These are phyloP conservation scores for Hagleromyces aurorensis DNA, from an alignment of 805 yeast species.

Conservation along the genomic window DNA sequence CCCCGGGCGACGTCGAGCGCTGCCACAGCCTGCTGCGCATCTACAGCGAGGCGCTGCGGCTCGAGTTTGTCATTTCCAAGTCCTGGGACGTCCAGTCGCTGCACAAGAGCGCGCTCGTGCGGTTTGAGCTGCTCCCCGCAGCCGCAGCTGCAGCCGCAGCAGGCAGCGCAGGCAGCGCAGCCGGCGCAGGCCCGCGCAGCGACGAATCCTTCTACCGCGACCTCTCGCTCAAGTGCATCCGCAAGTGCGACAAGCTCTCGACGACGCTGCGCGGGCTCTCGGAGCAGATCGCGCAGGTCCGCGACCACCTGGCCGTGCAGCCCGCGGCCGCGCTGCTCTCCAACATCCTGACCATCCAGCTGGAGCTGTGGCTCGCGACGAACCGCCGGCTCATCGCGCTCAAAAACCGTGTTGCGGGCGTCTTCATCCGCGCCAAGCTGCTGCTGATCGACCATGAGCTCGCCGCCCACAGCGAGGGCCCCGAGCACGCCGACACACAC, in stretches of 20 bases:
- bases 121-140: conserved; percentile 21
- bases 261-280: conserved; percentile 14
- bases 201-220: conserved; percentile 41
- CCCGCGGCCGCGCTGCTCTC: conserved; percentile 33
- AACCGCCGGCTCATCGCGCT: conserved; percentile 10
- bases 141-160: conserved; percentile 6
- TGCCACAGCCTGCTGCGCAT: conserved; percentile 24
- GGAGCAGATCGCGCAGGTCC: conserved; percentile 9
- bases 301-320: conserved; percentile 26
- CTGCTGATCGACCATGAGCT: conserved; percentile 58
- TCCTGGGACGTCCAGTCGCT: conserved; percentile 31
- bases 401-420: conserved; percentile 43
- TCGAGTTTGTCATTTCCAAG: conserved; percentile 22
- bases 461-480: no score
- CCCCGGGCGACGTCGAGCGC: conserved; percentile 10
- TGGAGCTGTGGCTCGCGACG: conserved; percentile 22
- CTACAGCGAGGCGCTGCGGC: conserved; percentile 22
- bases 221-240: conserved; percentile 46
- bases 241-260: conserved; percentile 37
- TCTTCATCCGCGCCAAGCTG: conserved; percentile 58
- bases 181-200: conserved; percentile 2
- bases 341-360: conserved; percentile 33
- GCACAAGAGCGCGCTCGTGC: conserved; percentile 22
- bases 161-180: conserved; percentile 1
- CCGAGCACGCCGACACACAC: conserved; percentile 25